These are phyloP conservation scores for Ensete ventricosum DNA, from an alignment of 176 grass and related monocot genomes.

Conservation along the genomic window DNA sequence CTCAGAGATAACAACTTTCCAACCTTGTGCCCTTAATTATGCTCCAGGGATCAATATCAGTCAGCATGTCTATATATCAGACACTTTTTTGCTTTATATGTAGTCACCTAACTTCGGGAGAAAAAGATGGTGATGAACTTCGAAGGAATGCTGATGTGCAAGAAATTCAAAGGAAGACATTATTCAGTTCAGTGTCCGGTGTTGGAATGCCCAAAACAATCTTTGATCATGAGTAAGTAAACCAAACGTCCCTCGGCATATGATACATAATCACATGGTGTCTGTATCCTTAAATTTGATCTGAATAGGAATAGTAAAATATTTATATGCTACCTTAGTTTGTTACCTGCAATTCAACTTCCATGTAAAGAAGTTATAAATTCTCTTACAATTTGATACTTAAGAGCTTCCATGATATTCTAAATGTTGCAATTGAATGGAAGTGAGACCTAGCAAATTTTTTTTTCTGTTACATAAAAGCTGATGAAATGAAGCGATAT, in stretches of 20 bases:
- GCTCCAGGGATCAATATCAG: slow-evolving; percentile 78
- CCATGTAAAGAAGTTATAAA: neutral
- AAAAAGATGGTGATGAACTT: slow-evolving; percentile 91
- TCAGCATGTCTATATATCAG: slow-evolving; percentile 86
- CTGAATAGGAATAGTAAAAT: neutral
- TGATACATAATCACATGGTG: neutral
- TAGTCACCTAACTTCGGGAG: slow-evolving; percentile 73
- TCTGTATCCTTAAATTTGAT: neutral
- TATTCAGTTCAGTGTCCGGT: slow-evolving; percentile 42
- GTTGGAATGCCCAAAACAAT: slow-evolving; percentile 66
- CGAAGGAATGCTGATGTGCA: slow-evolving; percentile 69
- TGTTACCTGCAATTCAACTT: too few species aligned
- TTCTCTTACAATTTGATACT: neutral
- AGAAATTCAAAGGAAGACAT: slow-evolving; percentile 67
- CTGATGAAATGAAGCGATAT: neutral
- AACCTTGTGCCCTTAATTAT: slow-evolving; percentile 11
- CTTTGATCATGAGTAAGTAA: slow-evolving; percentile 80
- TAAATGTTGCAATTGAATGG: neutral
- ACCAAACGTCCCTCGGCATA: slow-evolving; percentile 5
- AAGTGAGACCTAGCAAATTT: neutral
- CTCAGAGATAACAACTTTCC: neutral
- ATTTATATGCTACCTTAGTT: neutral
- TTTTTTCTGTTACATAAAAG: neutral
- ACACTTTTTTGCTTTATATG: slow-evolving; percentile 92
- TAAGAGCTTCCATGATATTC: too few species aligned